Percentiles rank a stretch among this genome's conserved stretches.
phyloP scores from a whole-genome alignment of 176 grass and related monocot species.

The Carex littledalei region DNA sequence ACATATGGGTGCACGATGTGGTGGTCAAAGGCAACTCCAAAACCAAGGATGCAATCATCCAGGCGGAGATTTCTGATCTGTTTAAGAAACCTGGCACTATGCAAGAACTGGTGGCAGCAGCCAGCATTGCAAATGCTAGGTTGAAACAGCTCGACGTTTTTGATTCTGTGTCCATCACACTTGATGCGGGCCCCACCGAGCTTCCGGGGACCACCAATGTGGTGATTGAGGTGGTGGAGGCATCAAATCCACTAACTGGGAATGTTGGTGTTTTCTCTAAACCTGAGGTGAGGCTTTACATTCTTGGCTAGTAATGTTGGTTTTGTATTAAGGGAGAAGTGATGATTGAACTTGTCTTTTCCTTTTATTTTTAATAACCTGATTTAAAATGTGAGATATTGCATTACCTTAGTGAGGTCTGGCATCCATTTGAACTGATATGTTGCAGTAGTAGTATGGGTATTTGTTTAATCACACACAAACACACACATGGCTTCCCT shows the following conservation, averaged over 20 bases:
- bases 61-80: conserved; percentile 68
- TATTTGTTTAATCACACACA: neutral
- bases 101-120: conserved; percentile 68
- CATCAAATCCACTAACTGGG: conserved; percentile 48
- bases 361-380: neutral
- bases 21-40: conserved; percentile 82
- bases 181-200: conserved; percentile 79
- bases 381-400: neutral
- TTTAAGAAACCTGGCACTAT: conserved; percentile 54
- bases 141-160: conserved; percentile 64
- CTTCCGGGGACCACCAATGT: conserved; percentile 84
- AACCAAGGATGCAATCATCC: conserved; percentile 68
- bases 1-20: conserved; percentile 82
- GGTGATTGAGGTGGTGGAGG: conserved; percentile 78
- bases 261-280: conserved; percentile 66
- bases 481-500: neutral
- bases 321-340: neutral
- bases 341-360: neutral
- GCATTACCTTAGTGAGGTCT: neutral
- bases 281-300: conserved; percentile 55
- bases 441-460: neutral
- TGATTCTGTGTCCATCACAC: conserved; percentile 78
- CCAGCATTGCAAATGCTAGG: conserved; percentile 50
- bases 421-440: neutral
- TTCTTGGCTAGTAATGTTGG: neutral